phyloP scores from a whole-genome alignment of 306 rosid species.

The Medicago arabica region DNA sequence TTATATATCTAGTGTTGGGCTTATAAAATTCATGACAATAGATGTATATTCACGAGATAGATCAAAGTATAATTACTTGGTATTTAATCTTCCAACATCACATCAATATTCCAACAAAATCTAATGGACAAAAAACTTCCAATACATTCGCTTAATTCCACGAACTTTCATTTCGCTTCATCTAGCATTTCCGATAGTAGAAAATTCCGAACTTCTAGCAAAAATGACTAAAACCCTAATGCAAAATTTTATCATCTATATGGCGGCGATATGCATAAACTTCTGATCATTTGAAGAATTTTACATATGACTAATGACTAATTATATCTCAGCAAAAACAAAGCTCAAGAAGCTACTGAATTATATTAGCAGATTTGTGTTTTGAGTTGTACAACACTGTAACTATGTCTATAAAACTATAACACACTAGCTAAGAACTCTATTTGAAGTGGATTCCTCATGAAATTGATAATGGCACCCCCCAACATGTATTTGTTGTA shows the following conservation, averaged over 20 bases:
- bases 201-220: no score
- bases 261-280: not conserved
- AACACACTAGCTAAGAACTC: slow-evolving; percentile 1
- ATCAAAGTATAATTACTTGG: no score
- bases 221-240: not conserved
- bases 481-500: slow-evolving; percentile 43
- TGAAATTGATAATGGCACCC: slow-evolving; percentile 34
- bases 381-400: slow-evolving; percentile 4
- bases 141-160: no score
- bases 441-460: slow-evolving; percentile 22
- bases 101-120: no score
- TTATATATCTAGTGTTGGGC: no score
- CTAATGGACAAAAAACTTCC: no score
- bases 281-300: not conserved
- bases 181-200: no score
- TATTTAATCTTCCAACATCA: no score
- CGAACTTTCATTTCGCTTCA: no score
- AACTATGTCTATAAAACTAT: not conserved
- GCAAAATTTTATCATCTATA: not conserved
- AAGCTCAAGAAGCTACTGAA: not conserved
- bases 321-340: not conserved
- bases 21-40: no score
- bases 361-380: not conserved
- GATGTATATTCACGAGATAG: no score
- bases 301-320: slow-evolving; percentile 1